phyloP scores from a whole-genome alignment of 2,329 filamentous ascomycete genomes.

The Paramyrothecium roridum region DNA sequence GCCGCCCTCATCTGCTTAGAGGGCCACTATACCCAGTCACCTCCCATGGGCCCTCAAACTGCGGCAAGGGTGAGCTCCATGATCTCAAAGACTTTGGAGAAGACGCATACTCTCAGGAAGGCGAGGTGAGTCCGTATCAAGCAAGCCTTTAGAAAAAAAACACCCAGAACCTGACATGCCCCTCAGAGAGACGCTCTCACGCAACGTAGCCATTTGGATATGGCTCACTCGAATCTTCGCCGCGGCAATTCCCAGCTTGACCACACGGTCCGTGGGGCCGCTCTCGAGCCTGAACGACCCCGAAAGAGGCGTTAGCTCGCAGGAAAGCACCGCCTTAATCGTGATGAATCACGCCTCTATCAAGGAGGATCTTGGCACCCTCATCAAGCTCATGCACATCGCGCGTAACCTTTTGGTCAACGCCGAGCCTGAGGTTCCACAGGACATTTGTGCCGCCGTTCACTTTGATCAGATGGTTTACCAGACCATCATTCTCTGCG shows the following conservation, averaged over 20 bases:
- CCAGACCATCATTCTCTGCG: constrained; percentile 62
- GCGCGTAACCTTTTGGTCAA: constrained; percentile 63
- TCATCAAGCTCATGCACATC: constrained; percentile 67
- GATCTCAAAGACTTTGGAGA: constrained; percentile 59
- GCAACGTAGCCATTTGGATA: constrained; percentile 64
- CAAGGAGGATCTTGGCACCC: constrained; percentile 59
- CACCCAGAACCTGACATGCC: constrained; percentile 9
- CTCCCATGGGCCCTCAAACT: constrained; percentile 55
- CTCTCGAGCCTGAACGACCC: constrained; percentile 50
- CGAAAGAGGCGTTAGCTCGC: constrained; percentile 54
- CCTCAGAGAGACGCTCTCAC: constrained; percentile 54
- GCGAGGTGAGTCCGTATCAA: constrained; percentile 43
- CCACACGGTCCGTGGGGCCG: constrained; percentile 56
- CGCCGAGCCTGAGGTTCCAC: constrained; percentile 60
- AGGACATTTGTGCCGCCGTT: constrained; percentile 62
- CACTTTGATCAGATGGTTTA: constrained; percentile 65
- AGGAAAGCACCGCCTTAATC: constrained; percentile 61
- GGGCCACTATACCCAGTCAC: constrained; percentile 55
- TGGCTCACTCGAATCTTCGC: constrained; percentile 61
- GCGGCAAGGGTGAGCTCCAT: constrained; percentile 53
- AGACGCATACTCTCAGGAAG: constrained; percentile 59
- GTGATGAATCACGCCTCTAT: constrained; percentile 59
- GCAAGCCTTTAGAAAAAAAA: background rate
- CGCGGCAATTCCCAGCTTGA: constrained; percentile 58
- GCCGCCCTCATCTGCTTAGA: constrained; percentile 60